Evolutionary conservation across 257 asterid species (phyloP).

Genomic region (Lycium ferocissimum): DNA sequence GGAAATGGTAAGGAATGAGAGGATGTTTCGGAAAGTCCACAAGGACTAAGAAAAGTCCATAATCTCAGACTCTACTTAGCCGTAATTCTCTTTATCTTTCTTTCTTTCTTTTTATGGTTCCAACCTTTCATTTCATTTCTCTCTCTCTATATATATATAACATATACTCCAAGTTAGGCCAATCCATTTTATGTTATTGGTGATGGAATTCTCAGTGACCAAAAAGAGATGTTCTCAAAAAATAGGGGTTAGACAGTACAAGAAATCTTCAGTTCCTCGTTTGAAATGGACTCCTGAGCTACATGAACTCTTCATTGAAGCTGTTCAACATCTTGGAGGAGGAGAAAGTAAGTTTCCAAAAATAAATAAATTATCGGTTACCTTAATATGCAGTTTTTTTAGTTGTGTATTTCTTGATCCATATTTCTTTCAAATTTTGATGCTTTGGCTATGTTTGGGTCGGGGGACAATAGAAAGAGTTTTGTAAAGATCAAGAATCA

Average conservation of each 20-base stretch:
- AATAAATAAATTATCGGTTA: no score
- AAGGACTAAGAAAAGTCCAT: constrained; percentile 31
- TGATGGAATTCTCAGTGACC: constrained; percentile 22
- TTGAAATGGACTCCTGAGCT: constrained; percentile 50
- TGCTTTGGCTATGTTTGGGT: background rate
- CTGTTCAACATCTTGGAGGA: constrained; percentile 46
- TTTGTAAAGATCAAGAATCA: background rate
- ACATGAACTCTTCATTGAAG: constrained; percentile 43
- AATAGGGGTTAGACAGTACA: constrained; percentile 41
- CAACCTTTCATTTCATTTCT: background rate
- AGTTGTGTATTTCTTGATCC: constrained; percentile 7
- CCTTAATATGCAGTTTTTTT: background rate
- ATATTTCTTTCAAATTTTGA: background rate
- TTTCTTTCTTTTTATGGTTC: constrained; percentile 8
- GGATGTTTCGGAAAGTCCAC: constrained; percentile 21
- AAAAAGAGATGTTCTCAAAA: background rate
- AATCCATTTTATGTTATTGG: background rate
- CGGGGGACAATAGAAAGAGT: background rate
- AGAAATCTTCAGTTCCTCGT: constrained; percentile 43
- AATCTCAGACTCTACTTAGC: constrained; percentile 26
- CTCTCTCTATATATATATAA: background rate
- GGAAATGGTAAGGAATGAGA: constrained; percentile 21
- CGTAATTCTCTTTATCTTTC: background rate
- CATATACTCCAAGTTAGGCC: background rate
- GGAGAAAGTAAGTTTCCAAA: constrained; percentile 37